Conservation (phyloP, 495 filamentous ascomycete genomes). For the Paragyromitra xinjiangensis region DNA sequence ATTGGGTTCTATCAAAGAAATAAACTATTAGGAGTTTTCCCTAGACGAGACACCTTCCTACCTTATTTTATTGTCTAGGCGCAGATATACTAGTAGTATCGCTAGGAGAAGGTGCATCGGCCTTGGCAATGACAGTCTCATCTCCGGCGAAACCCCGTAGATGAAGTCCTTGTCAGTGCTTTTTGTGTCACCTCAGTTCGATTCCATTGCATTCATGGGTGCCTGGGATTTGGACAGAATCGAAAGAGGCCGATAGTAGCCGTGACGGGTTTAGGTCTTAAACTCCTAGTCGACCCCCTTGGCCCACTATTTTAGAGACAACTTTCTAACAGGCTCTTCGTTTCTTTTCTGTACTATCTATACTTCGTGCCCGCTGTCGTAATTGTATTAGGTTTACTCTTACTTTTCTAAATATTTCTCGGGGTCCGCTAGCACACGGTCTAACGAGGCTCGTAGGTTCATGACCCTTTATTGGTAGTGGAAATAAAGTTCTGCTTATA, state of each 20-base stretch:
- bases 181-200: neutral
- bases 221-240: neutral
- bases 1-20: conserved; percentile 7
- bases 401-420: too few species aligned
- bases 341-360: too few species aligned
- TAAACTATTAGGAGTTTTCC: neutral
- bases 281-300: neutral
- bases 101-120: neutral
- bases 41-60: conserved; percentile 24
- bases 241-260: neutral
- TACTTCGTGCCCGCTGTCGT: too few species aligned
- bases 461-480: too few species aligned
- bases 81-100: neutral
- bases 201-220: neutral
- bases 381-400: too few species aligned
- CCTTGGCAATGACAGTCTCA: neutral
- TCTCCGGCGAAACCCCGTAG: neutral
- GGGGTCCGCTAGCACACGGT: too few species aligned
- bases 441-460: too few species aligned
- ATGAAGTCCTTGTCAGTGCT: neutral
- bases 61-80: conserved; percentile 9
- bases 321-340: too few species aligned
- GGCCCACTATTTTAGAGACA: too few species aligned
- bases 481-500: too few species aligned
- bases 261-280: neutral